Conservation (phyloP, 805 yeast species). For the Sugiyamaella qingdaonensis region DNA sequence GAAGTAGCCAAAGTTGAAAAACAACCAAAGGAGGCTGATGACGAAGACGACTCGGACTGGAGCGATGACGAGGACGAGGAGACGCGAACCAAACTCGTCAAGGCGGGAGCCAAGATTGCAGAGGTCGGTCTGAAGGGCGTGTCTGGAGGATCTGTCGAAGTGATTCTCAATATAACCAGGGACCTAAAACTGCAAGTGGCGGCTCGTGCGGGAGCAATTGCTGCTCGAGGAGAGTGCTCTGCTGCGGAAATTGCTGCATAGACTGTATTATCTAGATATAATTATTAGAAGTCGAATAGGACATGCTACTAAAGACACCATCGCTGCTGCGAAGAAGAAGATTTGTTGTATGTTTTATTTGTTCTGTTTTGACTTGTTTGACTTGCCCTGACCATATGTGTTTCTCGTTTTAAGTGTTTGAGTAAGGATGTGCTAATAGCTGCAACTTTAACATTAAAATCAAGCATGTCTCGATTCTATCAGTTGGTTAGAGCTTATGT, state of each 20-base stretch:
- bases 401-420: too few relatives aligned
- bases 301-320: too few relatives aligned
- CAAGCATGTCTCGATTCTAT: too few relatives aligned
- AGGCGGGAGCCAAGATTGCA: slow-evolving; percentile 70
- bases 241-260: slow-evolving; percentile 1
- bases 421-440: too few relatives aligned
- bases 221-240: slow-evolving; percentile 24
- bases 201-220: slow-evolving; percentile 35
- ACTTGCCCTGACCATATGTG: too few relatives aligned
- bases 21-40: slow-evolving; percentile 50
- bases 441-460: too few relatives aligned
- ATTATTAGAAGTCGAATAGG: too few relatives aligned
- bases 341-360: too few relatives aligned
- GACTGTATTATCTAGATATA: background rate
- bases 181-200: slow-evolving; percentile 62
- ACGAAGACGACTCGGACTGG: slow-evolving; percentile 47
- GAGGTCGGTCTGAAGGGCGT: slow-evolving; percentile 72
- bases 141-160: slow-evolving; percentile 58
- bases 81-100: slow-evolving; percentile 66
- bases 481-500: too few relatives aligned
- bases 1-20: slow-evolving; percentile 77
- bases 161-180: slow-evolving; percentile 58
- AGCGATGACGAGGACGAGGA: slow-evolving; percentile 65
- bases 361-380: too few relatives aligned
- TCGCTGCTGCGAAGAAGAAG: too few relatives aligned